These are phyloP conservation scores for Carex arenaria DNA, from an alignment of 202 grass and related monocot genomes.

Conservation along the genomic window DNA sequence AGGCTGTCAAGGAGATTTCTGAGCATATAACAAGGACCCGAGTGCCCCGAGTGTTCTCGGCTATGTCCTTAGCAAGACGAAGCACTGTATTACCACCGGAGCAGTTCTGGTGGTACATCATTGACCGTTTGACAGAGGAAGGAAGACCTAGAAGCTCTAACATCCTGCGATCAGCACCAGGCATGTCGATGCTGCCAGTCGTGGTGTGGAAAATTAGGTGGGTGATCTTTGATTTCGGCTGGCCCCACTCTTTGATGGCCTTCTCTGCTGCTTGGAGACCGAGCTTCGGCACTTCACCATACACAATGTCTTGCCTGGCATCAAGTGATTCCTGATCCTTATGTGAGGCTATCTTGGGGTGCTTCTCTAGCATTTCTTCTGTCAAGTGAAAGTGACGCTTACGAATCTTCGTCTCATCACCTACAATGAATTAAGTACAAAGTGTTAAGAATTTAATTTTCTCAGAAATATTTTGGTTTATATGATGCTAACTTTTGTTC, in stretches of 20 bases:
- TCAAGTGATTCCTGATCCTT: slow-evolving; percentile 20
- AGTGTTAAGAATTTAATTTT: background rate
- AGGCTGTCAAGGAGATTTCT: slow-evolving; percentile 7
- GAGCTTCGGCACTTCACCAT: slow-evolving; percentile 7
- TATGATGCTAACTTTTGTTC: background rate
- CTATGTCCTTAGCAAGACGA: slow-evolving; percentile 14
- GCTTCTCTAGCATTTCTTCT: slow-evolving; percentile 16
- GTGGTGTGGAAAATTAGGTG: slow-evolving; percentile 24
- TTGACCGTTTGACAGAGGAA: background rate
- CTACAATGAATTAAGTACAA: background rate
- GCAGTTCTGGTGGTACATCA: slow-evolving; percentile 19
- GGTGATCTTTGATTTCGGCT: slow-evolving; percentile 18
- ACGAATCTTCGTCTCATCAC: slow-evolving; percentile 17
- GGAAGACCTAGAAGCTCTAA: background rate
- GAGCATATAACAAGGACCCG: slow-evolving; percentile 23
- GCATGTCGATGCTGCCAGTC: slow-evolving; percentile 19
- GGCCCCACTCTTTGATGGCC: slow-evolving; percentile 30
- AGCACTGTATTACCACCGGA: background rate
- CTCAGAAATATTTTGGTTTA: background rate
- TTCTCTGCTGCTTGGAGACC: slow-evolving; percentile 15
- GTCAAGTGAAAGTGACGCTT: slow-evolving; percentile 23
- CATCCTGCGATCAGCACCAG: slow-evolving; percentile 20
- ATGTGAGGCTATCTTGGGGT: slow-evolving; percentile 13
- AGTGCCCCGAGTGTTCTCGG: slow-evolving; percentile 12
- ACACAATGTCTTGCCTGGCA: slow-evolving; percentile 19